Conservation (phyloP, 352 stramenopile species). For the Globisporangium irregulare region DNA sequence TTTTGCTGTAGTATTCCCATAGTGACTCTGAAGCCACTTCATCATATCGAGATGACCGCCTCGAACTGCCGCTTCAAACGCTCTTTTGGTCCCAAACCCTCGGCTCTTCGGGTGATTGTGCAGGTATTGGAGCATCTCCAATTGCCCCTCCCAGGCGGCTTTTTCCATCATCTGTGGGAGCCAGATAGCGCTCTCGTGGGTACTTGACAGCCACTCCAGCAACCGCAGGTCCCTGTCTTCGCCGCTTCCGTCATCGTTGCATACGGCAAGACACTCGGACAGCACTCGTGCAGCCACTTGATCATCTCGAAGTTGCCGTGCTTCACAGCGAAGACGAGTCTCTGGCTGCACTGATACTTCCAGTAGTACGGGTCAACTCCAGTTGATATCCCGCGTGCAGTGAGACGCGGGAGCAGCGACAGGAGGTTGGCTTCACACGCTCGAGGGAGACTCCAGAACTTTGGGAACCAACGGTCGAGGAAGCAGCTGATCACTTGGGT, state of each 20-base stretch:
- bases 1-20: neutral
- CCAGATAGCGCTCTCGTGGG: neutral
- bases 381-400: neutral
- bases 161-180: slow-evolving; percentile 1
- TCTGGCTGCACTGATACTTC: neutral
- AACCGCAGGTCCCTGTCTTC: neutral
- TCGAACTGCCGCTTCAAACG: neutral
- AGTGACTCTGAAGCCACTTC: neutral
- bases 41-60: neutral
- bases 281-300: slow-evolving; percentile 3
- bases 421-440: neutral
- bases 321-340: neutral
- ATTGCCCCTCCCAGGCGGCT: neutral
- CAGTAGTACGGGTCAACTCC: neutral
- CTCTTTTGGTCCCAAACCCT: neutral
- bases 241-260: slow-evolving; percentile 1
- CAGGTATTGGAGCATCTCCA: slow-evolving; percentile 7
- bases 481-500: neutral
- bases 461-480: neutral
- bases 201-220: neutral
- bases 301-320: neutral
- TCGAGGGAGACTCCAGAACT: neutral
- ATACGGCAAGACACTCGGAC: neutral
- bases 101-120: slow-evolving; percentile 1
- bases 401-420: neutral